A percentile compares a stretch with the other conserved stretches of the same genome.
phyloP scores from a whole-genome alignment of 495 filamentous ascomycete genomes.

The Daldinia childiae region DNA sequence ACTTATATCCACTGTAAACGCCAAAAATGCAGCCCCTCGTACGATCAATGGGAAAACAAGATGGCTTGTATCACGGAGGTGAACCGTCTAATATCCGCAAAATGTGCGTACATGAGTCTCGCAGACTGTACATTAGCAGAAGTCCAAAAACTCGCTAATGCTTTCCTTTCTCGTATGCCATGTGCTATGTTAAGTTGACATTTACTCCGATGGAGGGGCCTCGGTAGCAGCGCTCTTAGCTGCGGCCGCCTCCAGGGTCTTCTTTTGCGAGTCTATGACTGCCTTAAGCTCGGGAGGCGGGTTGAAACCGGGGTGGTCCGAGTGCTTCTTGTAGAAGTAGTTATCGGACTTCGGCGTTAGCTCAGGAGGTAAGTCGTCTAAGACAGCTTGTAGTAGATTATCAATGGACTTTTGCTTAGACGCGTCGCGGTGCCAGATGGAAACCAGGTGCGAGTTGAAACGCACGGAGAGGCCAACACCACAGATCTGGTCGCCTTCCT shows the following conservation, averaged over 20 bases:
- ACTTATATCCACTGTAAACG: constrained; percentile 27
- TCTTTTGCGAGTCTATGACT: constrained; percentile 58
- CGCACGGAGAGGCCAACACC: constrained; percentile 76
- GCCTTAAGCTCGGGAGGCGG: constrained; percentile 60
- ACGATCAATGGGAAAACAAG: background rate
- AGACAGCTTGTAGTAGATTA: constrained; percentile 70
- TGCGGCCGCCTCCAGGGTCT: constrained; percentile 51
- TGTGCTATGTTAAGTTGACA: background rate
- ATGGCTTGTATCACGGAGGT: background rate
- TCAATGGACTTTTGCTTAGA: constrained; percentile 78
- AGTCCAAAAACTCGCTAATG: background rate
- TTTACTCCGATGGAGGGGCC: constrained; percentile 28
- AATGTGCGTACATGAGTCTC: constrained; percentile 7
- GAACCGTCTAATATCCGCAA: background rate
- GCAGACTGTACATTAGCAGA: background rate
- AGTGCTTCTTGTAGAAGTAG: constrained; percentile 73
- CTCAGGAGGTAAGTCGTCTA: constrained; percentile 72
- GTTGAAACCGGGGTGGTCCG: constrained; percentile 67
- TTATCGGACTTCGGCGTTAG: constrained; percentile 72
- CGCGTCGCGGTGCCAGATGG: constrained; percentile 86
- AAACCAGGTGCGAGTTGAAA: constrained; percentile 80
- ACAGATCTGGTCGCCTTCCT: constrained; percentile 81
- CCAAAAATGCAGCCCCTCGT: constrained; percentile 33
- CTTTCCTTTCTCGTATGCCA: background rate
- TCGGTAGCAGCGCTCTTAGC: constrained; percentile 40